Evolutionary conservation across 1,284 basidiomycete species (phyloP).

Genomic region (Sporisorium reilianum): DNA sequence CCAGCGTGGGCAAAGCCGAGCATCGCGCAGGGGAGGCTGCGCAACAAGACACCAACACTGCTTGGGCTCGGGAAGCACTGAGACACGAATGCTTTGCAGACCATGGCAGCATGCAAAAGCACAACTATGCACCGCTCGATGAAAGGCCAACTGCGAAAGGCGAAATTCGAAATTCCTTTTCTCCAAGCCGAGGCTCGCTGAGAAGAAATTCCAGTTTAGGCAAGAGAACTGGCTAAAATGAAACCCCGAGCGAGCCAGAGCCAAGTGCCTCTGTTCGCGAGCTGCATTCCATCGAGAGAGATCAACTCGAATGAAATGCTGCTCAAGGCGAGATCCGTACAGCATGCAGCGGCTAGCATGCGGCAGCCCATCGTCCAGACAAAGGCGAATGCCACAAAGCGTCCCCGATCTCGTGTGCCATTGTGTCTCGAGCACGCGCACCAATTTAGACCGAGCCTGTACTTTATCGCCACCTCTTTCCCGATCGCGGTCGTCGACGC

Average conservation of each 20-base stretch:
- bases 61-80: slow-evolving; percentile 16
- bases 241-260: slow-evolving; percentile 4
- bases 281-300: slow-evolving; percentile 13
- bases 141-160: background rate
- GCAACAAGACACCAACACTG: slow-evolving; percentile 10
- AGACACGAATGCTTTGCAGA: slow-evolving; percentile 10
- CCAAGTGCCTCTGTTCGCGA: background rate
- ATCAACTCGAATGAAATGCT: background rate
- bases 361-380: slow-evolving; percentile 10
- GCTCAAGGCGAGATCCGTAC: background rate
- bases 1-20: slow-evolving; percentile 22
- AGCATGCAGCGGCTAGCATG: background rate
- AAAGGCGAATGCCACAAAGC: too few relatives aligned
- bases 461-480: background rate
- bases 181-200: slow-evolving; percentile 11
- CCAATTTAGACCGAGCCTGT: slow-evolving; percentile 1
- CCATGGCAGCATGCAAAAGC: slow-evolving; percentile 6
- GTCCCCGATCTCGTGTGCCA: slow-evolving; percentile 2
- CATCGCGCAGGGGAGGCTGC: slow-evolving; percentile 7
- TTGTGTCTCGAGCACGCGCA: too few relatives aligned
- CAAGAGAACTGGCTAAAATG: slow-evolving; percentile 5
- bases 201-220: slow-evolving; percentile 3
- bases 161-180: slow-evolving; percentile 13
- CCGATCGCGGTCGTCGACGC: background rate
- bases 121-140: slow-evolving; percentile 18